phyloP scores from a whole-genome alignment of 495 filamentous ascomycete genomes.

The Neurospora cerealis region DNA sequence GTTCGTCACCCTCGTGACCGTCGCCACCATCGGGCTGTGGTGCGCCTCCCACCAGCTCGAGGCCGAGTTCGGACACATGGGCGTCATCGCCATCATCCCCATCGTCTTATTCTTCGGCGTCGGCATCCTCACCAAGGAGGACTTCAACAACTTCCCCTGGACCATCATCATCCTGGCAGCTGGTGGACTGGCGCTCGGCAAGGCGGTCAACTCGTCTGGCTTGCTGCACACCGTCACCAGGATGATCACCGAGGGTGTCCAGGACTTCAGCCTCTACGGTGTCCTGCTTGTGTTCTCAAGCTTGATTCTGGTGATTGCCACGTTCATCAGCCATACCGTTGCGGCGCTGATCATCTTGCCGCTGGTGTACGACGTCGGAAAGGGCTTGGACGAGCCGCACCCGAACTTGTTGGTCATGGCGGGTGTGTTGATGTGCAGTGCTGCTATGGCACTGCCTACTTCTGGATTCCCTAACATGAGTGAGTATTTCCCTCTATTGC shows the following conservation, averaged over 20 bases:
- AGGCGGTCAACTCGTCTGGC: slow-evolving; percentile 87
- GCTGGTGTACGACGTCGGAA: slow-evolving; percentile 76
- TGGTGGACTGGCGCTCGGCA: slow-evolving; percentile 85
- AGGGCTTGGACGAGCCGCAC: slow-evolving; percentile 75
- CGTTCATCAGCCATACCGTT: slow-evolving; percentile 97
- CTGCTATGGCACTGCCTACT: slow-evolving; percentile 84
- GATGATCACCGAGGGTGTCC: slow-evolving; percentile 59
- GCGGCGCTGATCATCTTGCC: slow-evolving; percentile 92
- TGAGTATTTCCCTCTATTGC: slow-evolving; percentile 37
- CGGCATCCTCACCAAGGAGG: slow-evolving; percentile 95
- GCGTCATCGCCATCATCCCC: slow-evolving; percentile 92
- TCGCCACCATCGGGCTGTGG: slow-evolving; percentile 87
- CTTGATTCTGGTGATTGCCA: slow-evolving; percentile 86
- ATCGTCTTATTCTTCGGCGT: slow-evolving; percentile 94
- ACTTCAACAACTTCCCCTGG: slow-evolving; percentile 99
- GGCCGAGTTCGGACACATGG: slow-evolving; percentile 89
- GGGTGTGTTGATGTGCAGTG: slow-evolving; percentile 53
- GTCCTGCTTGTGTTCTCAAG: slow-evolving; percentile 77
- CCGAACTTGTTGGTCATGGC: slow-evolving; percentile 93
- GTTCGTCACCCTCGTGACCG: slow-evolving; percentile 78
- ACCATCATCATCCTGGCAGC: slow-evolving; percentile 99
- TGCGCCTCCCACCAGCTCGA: slow-evolving; percentile 86
- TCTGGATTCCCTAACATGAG: slow-evolving; percentile 99
- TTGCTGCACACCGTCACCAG: slow-evolving; percentile 82
- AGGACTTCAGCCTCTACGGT: slow-evolving; percentile 74